Conservation (phyloP, 345 rosid species). For the Lepidium didymum region DNA sequence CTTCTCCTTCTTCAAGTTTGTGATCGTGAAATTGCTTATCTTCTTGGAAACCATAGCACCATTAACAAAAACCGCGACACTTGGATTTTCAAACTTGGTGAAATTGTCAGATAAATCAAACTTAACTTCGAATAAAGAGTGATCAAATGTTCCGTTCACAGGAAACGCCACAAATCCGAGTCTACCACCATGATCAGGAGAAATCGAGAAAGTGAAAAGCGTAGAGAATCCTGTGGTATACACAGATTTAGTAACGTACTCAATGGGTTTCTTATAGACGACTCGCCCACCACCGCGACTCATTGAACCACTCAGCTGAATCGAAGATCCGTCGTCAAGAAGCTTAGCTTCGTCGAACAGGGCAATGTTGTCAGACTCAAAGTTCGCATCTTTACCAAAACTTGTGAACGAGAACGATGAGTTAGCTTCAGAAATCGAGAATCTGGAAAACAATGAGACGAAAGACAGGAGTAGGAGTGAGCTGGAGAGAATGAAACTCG, state of each 20-base stretch:
- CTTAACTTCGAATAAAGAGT: conserved; percentile 35
- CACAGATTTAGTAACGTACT: conserved; percentile 41
- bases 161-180: conserved; percentile 67
- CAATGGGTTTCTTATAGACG: conserved; percentile 63
- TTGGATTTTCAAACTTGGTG: conserved; percentile 32
- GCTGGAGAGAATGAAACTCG: conserved; percentile 27
- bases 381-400: conserved; percentile 42
- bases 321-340: conserved; percentile 35
- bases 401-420: conserved; percentile 44
- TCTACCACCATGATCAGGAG: conserved; percentile 42
- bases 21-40: conserved; percentile 36
- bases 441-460: conserved; percentile 29
- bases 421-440: conserved; percentile 35
- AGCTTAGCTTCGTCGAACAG: conserved; percentile 62
- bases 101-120: conserved; percentile 40
- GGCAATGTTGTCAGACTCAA: conserved; percentile 41
- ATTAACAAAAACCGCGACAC: conserved; percentile 45
- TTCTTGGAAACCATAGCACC: conserved; percentile 37
- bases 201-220: conserved; percentile 52
- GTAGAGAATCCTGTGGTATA: conserved; percentile 51
- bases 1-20: conserved; percentile 35
- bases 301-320: conserved; percentile 52
- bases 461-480: conserved; percentile 22
- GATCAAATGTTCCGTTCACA: conserved; percentile 19
- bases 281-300: conserved; percentile 50